Evolutionary conservation across 2,329 filamentous ascomycete species (phyloP), one percentile per base, ranked within the genome.

Genomic region (Westerdykella sp.): DNA sequence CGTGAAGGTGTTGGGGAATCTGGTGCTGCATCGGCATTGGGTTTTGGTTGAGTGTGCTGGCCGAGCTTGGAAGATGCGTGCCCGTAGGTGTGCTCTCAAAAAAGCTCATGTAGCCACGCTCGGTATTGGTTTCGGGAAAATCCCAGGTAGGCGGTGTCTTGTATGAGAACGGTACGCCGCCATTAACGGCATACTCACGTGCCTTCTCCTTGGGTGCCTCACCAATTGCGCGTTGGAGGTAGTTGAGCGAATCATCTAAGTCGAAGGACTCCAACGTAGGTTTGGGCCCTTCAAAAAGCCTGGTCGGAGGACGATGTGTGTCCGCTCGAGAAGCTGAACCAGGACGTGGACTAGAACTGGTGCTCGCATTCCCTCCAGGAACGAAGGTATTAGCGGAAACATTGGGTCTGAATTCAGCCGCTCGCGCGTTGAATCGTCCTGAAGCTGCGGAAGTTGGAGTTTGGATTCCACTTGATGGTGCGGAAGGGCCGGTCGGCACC

Each of bases 91-190:
- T 69, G 39, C 79, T 76, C 54, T 94, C 87, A 66, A 96, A 93
- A 59, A 87, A 81, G 55, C 91, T 80, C 40, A 80, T 78, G 65
- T 90, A 95, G 0, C 80, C 86, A 57, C 85, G 87, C 51, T 94
- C 86, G 35, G 79, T 74, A 51, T 87, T 84, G 15, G 83, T 81
- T 39, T 80, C 71, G 18, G 81, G 69, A 46, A 82, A 80, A 47
- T 85, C 82, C 91, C 93, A 98, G 0, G 84, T 90, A 1, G 89
- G 89, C 10, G 76, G 73, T 1, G 93, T 97, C 55, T 88, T 84
- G 66, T 84, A 96, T 4, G 91, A 83, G 22, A 85, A 84, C 31
- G 85, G 84, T 41, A 96, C 79, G n/a, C 88, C 89, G 37, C 83
- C 84, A 58, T 93, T 95, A 45, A 81, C 78, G 30, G 81, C 75